phyloP scores from a whole-genome alignment of 2,329 filamentous ascomycete genomes.

The Hawksworthiomyces lignivorus region DNA sequence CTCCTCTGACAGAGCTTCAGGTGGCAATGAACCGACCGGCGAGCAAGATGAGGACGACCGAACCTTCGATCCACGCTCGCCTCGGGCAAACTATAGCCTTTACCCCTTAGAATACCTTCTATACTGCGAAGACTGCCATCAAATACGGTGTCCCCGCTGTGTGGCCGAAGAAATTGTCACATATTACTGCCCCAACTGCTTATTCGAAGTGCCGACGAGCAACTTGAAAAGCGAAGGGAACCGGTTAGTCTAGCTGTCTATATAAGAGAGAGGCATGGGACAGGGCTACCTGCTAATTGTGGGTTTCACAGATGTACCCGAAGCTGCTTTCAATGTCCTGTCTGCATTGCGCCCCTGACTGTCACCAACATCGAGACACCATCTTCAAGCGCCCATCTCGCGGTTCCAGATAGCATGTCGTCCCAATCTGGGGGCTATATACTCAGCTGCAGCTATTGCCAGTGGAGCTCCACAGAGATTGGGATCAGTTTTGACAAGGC shows the following conservation, averaged over 20 bases:
- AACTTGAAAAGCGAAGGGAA: constrained; percentile 90
- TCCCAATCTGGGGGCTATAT: constrained; percentile 53
- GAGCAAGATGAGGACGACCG: constrained; percentile 62
- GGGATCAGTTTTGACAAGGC: constrained; percentile 85
- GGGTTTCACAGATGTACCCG: constrained; percentile 62
- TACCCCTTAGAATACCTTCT: constrained; percentile 90
- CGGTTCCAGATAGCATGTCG: constrained; percentile 32
- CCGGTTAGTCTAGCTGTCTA: constrained; percentile 47
- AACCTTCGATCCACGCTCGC: constrained; percentile 78
- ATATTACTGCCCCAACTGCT: constrained; percentile 89
- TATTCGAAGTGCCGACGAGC: constrained; percentile 93
- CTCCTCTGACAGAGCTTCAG: constrained; percentile 19
- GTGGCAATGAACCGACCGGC: neutral
- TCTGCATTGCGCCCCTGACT: constrained; percentile 74
- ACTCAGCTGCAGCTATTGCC: constrained; percentile 81
- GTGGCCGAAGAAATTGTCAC: constrained; percentile 89
- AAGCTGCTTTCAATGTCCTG: constrained; percentile 91
- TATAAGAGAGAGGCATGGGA: too few relatives aligned
- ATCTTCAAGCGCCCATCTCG: constrained; percentile 35
- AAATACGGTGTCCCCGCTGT: constrained; percentile 89
- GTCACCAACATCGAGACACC: constrained; percentile 61
- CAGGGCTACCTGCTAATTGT: too few relatives aligned
- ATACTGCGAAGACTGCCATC: constrained; percentile 95
- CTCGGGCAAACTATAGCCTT: constrained; percentile 82
- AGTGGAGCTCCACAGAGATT: constrained; percentile 86